Evolutionary conservation across 108 stramenopile species (phyloP).

Genomic region (Asterionellopsis glacialis): DNA sequence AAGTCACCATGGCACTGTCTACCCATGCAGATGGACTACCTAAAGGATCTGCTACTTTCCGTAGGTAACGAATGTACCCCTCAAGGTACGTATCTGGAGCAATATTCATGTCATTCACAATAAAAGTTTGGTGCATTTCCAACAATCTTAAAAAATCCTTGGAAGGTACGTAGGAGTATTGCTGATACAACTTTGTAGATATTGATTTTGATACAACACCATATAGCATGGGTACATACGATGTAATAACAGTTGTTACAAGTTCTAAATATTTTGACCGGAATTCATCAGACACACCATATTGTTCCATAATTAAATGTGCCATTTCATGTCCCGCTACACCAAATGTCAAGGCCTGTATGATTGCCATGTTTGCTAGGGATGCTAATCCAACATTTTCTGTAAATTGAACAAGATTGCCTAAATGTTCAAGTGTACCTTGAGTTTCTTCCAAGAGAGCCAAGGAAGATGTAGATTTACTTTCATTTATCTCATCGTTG

Average conservation of each 20-base stretch:
- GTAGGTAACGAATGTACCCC: too few species aligned
- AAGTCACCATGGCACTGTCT: too few species aligned
- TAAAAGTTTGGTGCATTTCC: not conserved
- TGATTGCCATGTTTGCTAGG: not conserved
- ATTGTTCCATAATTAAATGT: not conserved
- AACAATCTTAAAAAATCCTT: not conserved
- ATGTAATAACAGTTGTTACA: not conserved
- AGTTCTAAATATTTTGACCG: not conserved
- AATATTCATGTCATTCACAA: too few species aligned
- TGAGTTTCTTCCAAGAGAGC: not conserved
- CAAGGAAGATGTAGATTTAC: too few species aligned
- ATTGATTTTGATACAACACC: not conserved
- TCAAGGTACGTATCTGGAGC: too few species aligned
- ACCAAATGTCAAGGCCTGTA: not conserved
- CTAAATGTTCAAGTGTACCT: not conserved
- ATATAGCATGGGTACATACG: not conserved
- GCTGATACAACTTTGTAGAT: not conserved
- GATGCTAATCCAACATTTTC: constrained; percentile 1
- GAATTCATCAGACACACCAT: not conserved
- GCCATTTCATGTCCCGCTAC: not conserved
- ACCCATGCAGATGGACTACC: too few species aligned
- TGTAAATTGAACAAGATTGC: not conserved
- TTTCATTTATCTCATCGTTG: not conserved
- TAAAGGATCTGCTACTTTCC: too few species aligned
- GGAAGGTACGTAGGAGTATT: not conserved